These are phyloP conservation scores for Dimargaris verticillata DNA, from an alignment of 192 early-diverging fungal genomes.

Conservation along the genomic window DNA sequence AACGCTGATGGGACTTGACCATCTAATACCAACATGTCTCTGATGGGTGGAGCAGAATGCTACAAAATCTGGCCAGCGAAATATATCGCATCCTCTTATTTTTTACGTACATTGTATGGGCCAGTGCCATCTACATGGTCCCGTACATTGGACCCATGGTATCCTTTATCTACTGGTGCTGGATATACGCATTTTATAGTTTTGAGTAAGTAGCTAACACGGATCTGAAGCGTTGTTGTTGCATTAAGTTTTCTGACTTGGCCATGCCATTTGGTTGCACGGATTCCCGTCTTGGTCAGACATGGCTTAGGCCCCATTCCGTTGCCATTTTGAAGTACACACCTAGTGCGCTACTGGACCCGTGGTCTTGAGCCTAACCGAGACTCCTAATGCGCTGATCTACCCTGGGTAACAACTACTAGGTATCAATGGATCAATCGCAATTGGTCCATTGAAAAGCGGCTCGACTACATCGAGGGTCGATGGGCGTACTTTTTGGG, in stretches of 20 bases:
- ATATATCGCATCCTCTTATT: slow-evolving; percentile 29
- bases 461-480: slow-evolving; percentile 36
- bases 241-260: too few relatives aligned
- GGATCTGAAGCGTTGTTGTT: too few relatives aligned
- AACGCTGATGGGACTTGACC: too few relatives aligned
- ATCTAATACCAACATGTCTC: too few relatives aligned
- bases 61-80: slow-evolving; percentile 22
- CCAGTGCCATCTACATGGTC: slow-evolving; percentile 19
- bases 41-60: slow-evolving; percentile 10
- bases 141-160: slow-evolving; percentile 24
- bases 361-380: too few relatives aligned
- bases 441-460: slow-evolving; percentile 33
- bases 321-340: too few relatives aligned
- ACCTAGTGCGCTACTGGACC: too few relatives aligned
- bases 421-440: slow-evolving; percentile 30
- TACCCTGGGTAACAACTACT: too few relatives aligned
- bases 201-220: slow-evolving; percentile 21
- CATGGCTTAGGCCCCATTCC: too few relatives aligned
- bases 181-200: slow-evolving; percentile 28
- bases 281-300: too few relatives aligned
- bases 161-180: slow-evolving; percentile 26
- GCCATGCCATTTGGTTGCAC: too few relatives aligned
- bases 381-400: too few relatives aligned
- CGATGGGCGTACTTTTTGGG: slow-evolving; percentile 43
- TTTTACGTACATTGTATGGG: slow-evolving; percentile 23